Evolutionary conservation across 495 filamentous ascomycete genomes (phyloP), one percentile per base, ranked within the genome.

Genomic region (Hypomontagnella monticulosa): DNA sequence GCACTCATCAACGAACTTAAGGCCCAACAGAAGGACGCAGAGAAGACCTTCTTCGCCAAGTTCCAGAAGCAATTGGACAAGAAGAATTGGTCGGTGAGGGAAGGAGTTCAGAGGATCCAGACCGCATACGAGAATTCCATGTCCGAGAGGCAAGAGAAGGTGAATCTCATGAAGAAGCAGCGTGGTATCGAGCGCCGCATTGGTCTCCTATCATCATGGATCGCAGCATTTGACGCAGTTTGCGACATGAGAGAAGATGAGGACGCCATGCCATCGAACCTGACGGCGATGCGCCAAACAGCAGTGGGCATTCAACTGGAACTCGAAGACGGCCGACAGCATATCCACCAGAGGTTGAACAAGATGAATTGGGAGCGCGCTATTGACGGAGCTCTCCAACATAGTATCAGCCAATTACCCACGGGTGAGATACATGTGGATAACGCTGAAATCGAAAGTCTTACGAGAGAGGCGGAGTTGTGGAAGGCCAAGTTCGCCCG

Each of bases 1-100:
- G 88, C 85, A 10, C 76, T 96, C 70, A 97, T 97, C 71, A 96
- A 96, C 70, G 93, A 97, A 71, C 84, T 99, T 52, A 94, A 93
- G 73, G 88, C 88, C 15, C 92, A 97, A 70, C 91, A 96, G 70
- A 97, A 91, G 75, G 91, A 98, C 57, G 87, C 87, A n/a, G 96
- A 98, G 71, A 89, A 84, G 36, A 79, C 87, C 3, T 93, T 93
- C 42, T 96, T 96, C 73, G 83, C 84, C 63, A 98, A 97, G 75
- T 96, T 97, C 78, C 85, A 85, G 67, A 97, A 96, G 72, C 90
- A 92, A 68, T 87, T 81, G 30, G 91, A 93, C 67, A 97, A 97
- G 81, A 88, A 90, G 50, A 90, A 93, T 44, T 78, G 76, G 46
- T 85, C 91, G 27, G 83, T 91, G n/a, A 85, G 87, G 52, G 95